phyloP scores from a whole-genome alignment of 805 yeast species.

The Hanseniaspora taiwanica region DNA sequence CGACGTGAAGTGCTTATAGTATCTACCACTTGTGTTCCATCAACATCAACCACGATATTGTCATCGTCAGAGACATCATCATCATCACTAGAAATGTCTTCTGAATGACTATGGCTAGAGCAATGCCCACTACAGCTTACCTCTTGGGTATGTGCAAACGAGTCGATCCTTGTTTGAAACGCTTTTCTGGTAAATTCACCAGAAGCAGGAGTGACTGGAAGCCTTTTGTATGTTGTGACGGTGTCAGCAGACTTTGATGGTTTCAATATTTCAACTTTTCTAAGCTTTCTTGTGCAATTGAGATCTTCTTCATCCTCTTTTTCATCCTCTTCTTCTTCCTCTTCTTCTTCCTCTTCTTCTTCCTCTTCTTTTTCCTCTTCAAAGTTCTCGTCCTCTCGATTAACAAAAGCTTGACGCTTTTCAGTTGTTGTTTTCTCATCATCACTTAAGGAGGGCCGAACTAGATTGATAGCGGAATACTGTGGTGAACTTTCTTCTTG shows the following conservation, averaged over 20 bases:
- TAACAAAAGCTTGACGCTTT: conserved; percentile 1
- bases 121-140: background rate
- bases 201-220: too few relatives aligned
- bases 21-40: conserved; percentile 1
- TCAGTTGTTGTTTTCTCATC: background rate
- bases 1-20: background rate
- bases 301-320: conserved; percentile 8
- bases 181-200: background rate
- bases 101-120: too few relatives aligned
- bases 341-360: conserved; percentile 9
- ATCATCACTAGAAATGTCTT: background rate
- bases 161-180: background rate
- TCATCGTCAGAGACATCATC: too few relatives aligned
- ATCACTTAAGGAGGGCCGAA: too few relatives aligned
- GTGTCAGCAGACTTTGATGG: too few relatives aligned
- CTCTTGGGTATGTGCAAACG: background rate
- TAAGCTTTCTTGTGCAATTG: conserved; percentile 3
- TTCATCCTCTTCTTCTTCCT: conserved; percentile 7
- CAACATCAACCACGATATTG: conserved; percentile 2
- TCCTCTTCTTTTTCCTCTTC: conserved; percentile 9
- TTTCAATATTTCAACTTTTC: background rate
- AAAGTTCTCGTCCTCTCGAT: conserved; percentile 8
- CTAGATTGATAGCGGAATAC: too few relatives aligned
- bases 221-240: too few relatives aligned
- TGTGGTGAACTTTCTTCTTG: too few relatives aligned